Evolutionary conservation across 257 asterid genomes (phyloP).

Genomic region (Przewalskia tangutica): DNA sequence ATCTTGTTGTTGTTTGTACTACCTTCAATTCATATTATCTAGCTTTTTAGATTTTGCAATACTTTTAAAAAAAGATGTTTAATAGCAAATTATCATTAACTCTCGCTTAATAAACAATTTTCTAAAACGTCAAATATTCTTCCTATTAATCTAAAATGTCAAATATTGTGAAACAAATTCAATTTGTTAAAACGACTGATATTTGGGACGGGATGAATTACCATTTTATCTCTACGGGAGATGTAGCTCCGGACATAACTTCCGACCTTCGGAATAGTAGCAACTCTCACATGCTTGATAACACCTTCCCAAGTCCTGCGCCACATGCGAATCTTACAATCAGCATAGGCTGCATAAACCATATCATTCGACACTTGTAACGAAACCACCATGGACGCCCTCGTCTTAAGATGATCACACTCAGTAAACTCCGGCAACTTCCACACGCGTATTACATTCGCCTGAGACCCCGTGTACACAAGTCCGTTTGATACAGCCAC

Average conservation of each 20-base stretch:
- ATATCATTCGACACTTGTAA: slow-evolving; percentile 54
- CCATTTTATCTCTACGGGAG: slow-evolving; percentile 70
- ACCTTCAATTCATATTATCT: background rate
- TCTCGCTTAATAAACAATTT: background rate
- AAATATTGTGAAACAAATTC: background rate
- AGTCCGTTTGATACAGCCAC: slow-evolving; percentile 56
- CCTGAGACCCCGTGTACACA: slow-evolving; percentile 69
- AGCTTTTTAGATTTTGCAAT: background rate
- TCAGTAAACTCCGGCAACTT: slow-evolving; percentile 87
- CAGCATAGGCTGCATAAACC: slow-evolving; percentile 80
- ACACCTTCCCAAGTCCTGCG: slow-evolving; percentile 84
- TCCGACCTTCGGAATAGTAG: slow-evolving; percentile 62
- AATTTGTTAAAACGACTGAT: background rate
- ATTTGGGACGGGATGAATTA: background rate
- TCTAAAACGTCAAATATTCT: no score
- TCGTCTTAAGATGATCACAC: slow-evolving; percentile 81
- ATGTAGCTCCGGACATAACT: slow-evolving; percentile 68
- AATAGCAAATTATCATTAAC: background rate
- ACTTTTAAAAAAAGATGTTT: background rate
- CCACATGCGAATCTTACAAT: slow-evolving; percentile 80
- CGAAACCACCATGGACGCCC: slow-evolving; percentile 52
- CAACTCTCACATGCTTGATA: slow-evolving; percentile 56
- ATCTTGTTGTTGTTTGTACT: background rate
- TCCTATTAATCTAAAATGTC: no score
- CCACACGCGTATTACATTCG: slow-evolving; percentile 62